Evolutionary conservation across 2,329 filamentous ascomycete genomes (phyloP).

Genomic region (Lecanicillium sp.): DNA sequence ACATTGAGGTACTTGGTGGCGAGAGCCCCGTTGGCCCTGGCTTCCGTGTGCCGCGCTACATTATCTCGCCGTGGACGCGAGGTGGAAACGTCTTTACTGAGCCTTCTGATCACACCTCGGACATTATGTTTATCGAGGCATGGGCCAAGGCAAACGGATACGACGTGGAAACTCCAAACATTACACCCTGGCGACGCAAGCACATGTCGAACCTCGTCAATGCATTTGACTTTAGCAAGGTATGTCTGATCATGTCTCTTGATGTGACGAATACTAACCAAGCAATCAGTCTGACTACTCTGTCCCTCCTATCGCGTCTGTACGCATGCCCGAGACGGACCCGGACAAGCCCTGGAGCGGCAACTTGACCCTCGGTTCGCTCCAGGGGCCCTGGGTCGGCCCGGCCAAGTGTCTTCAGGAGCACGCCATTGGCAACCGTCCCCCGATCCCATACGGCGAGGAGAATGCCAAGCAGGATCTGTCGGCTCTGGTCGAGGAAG

Average conservation of each 20-base stretch:
- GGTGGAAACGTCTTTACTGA: conserved; percentile 48
- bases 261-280: neutral
- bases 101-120: conserved; percentile 46
- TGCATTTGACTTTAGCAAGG: conserved; percentile 35
- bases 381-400: conserved; percentile 24
- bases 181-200: conserved; percentile 23
- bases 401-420: conserved; percentile 33
- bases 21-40: conserved; percentile 25
- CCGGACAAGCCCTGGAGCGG: conserved; percentile 26
- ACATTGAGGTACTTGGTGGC: conserved; percentile 30
- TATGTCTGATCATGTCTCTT: neutral
- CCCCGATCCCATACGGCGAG: conserved; percentile 37
- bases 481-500: conserved; percentile 38
- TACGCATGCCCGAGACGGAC: conserved; percentile 33
- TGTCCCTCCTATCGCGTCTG: conserved; percentile 33
- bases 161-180: conserved; percentile 22
- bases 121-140: conserved; percentile 46
- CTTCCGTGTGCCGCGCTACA: conserved; percentile 45
- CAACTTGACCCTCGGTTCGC: conserved; percentile 20
- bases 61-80: conserved; percentile 49
- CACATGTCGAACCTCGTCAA: conserved; percentile 25
- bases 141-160: conserved; percentile 31
- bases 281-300: conserved; percentile 33
- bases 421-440: conserved; percentile 16
- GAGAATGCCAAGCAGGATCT: conserved; percentile 25